Evolutionary conservation across 176 grass and related monocot species (phyloP).

Genomic region (Pharus latifolius): DNA sequence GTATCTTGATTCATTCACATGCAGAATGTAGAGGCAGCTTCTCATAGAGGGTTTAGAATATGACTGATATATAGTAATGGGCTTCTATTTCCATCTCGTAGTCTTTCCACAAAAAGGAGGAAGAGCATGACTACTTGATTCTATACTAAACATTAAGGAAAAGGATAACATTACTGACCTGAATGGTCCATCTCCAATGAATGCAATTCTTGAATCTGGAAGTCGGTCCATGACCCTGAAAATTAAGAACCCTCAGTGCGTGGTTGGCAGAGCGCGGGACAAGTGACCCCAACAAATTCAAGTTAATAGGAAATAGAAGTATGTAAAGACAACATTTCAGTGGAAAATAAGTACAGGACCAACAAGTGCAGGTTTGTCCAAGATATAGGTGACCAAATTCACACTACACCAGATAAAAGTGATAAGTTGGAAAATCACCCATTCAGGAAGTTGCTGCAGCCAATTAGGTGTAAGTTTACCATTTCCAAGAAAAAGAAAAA

Average conservation of each 20-base stretch:
- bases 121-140: not conserved
- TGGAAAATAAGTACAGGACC: not conserved
- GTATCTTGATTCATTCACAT: not conserved
- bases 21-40: too few relatives aligned
- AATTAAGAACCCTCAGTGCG: not conserved
- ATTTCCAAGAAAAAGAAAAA: too few relatives aligned
- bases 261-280: not conserved
- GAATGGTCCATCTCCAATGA: conserved; percentile 54
- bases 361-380: not conserved
- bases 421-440: too few relatives aligned
- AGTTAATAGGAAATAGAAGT: not conserved
- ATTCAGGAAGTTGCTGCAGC: not conserved
- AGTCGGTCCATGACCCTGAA: conserved; percentile 59
- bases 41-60: too few relatives aligned
- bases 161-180: conserved; percentile 11
- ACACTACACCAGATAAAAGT: not conserved
- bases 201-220: conserved; percentile 50
- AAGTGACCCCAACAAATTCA: not conserved
- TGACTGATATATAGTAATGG: too few relatives aligned
- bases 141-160: not conserved
- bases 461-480: not conserved
- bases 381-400: not conserved
- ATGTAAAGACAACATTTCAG: not conserved
- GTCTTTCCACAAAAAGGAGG: not conserved
- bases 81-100: not conserved